A percentile compares a stretch with the other conserved stretches of the same genome.
Conservation (phyloP, 2,329 filamentous ascomycete genomes). For the Ophiostoma montium region DNA sequence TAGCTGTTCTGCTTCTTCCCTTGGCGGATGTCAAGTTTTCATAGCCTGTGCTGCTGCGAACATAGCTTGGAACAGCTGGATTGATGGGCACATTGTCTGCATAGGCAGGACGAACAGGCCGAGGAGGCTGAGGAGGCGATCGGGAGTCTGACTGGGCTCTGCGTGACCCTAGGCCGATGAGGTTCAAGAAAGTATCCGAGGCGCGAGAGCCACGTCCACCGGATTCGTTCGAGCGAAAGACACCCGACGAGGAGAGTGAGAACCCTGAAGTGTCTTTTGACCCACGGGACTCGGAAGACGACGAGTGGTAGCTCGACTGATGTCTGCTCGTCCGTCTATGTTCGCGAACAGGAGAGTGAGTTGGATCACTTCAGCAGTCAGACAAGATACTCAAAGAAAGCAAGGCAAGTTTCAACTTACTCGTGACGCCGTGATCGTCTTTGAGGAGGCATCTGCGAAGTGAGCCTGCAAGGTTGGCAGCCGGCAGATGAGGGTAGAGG, state of each 20-base stretch:
- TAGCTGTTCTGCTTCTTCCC: not conserved
- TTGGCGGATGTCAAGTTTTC: not conserved
- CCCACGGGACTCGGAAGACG: not conserved
- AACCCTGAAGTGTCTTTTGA: not conserved
- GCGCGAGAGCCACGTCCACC: constrained; percentile 2
- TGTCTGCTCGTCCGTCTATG: not conserved
- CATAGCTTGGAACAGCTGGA: not conserved
- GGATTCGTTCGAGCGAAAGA: not conserved
- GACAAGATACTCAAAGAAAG: not conserved
- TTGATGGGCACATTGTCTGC: not conserved
- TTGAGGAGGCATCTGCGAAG: not conserved
- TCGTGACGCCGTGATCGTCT: constrained; percentile 2
- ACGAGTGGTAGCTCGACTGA: not conserved
- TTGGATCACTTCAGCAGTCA: not conserved
- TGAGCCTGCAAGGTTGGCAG: no score
- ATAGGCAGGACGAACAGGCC: not conserved
- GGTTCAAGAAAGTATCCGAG: constrained; percentile 1
- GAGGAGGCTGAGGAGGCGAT: not conserved
- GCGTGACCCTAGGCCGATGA: constrained; percentile 8
- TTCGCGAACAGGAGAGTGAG: not conserved
- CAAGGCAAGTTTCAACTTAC: not conserved
- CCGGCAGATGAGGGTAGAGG: no score
- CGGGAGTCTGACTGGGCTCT: not conserved
- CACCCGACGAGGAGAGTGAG: not conserved
- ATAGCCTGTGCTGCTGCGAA: not conserved